Evolutionary conservation across 306 rosid genomes (phyloP), one percentile per base, ranked within the genome.

Genomic region (Vigna angularis): DNA sequence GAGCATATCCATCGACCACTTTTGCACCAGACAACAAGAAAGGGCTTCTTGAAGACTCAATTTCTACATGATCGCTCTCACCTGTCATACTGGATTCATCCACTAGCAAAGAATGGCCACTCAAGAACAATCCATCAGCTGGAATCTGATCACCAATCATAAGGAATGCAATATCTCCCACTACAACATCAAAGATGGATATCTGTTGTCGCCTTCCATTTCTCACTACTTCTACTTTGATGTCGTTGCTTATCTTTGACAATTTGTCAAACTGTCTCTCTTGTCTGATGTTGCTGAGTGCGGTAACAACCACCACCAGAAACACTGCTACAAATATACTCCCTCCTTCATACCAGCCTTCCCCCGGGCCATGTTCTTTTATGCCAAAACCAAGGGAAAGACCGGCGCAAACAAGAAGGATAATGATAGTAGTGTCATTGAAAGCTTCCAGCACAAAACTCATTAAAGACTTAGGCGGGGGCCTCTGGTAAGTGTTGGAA

Each of bases 51-150:
- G 68, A 8, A 3, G 81, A 42, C 58, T 93, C 88, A 9, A 93
- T 83, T 74, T 87, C 96, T 9, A 93, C 88, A 45, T 83, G 89
- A 44, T 93, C 97, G 44, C 98, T 93, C 86, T 93, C 98, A 32
- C 98, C 97, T 28, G 97, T 93, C 97, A 93, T 93, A 83, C 97
- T 93, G 20, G 98, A 93, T 79, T 91, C 97, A 48, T 93, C 96
- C 50, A 93, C 93, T 47, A 82, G 86, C 85, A 93, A 71, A 6
- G 96, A 90, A 67, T 86, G 88, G 3, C 98, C 97, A 7, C 64
- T 64, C 20, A 93, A 26, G 83, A 93, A 90, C 79, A 93, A 52
- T 12, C 98, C 98, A 34, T 93, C 97, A 26, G 97, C 97, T 3
- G 98, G 97, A 61, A 93, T 85, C 67, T 93, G 98, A 52, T 93